Conservation (phyloP, 345 rosid genomes). For the Jatropha curcas region DNA sequence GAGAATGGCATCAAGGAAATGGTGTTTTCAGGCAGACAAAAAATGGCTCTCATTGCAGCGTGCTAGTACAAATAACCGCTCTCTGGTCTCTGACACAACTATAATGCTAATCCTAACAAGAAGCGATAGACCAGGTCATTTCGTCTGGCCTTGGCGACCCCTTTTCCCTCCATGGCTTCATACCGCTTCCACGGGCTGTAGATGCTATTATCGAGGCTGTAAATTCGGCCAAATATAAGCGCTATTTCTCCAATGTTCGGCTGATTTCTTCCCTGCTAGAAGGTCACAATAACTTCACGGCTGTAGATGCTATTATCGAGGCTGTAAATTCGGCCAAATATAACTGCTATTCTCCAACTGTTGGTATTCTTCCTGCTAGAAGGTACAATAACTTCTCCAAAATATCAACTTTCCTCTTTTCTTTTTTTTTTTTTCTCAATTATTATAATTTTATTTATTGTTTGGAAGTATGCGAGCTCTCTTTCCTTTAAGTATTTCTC, state of each 20-base stretch:
- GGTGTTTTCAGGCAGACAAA: constrained; percentile 25
- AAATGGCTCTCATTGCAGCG: neutral
- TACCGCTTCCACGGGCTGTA: constrained; percentile 27
- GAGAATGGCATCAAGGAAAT: constrained; percentile 21
- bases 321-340: constrained; percentile 50
- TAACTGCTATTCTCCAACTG: constrained; percentile 48
- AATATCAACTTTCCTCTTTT: neutral
- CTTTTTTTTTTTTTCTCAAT: no score
- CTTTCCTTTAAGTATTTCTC: no score
- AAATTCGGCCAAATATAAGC: no score
- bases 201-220: no score
- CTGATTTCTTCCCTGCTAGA: no score
- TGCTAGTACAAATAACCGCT: constrained; percentile 26
- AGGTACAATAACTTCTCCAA: constrained; percentile 29
- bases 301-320: constrained; percentile 57
- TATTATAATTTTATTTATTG: no score
- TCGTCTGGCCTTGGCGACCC: constrained; percentile 59
- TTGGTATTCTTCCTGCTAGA: constrained; percentile 61
- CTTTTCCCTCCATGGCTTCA: constrained; percentile 42
- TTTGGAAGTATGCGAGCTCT: no score
- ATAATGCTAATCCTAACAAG: constrained; percentile 29
- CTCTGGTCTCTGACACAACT: constrained; percentile 19
- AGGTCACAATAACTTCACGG: no score
- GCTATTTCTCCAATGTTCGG: no score
- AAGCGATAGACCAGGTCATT: constrained; percentile 29